phyloP scores from a whole-genome alignment of 768 basidiomycete genomes.

The Clitopilus passeckerianus region DNA sequence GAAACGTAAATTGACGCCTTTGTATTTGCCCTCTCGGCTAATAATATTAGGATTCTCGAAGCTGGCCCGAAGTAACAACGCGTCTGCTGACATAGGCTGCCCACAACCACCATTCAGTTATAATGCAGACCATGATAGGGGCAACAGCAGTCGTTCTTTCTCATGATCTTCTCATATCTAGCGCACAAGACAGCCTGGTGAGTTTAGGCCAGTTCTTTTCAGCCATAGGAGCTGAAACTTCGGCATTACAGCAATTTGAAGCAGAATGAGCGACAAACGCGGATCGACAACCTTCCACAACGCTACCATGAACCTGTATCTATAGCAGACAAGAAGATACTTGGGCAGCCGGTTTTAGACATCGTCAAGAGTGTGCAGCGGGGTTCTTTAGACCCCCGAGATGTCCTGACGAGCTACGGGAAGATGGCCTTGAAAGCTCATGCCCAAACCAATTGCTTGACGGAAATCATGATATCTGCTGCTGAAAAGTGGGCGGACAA shows the following conservation, averaged over 20 bases:
- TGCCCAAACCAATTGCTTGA: slow-evolving; percentile 53
- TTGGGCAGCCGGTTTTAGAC: neutral
- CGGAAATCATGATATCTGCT: slow-evolving; percentile 47
- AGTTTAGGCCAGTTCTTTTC: too few relatives aligned
- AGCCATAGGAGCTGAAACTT: neutral
- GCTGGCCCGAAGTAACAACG: neutral
- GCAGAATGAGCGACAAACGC: neutral
- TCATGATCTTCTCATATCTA: neutral
- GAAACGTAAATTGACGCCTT: too few relatives aligned
- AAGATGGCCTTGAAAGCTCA: slow-evolving; percentile 46
- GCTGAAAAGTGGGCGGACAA: slow-evolving; percentile 29
- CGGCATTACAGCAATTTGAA: neutral
- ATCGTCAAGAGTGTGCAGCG: neutral
- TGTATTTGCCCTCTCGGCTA: too few relatives aligned
- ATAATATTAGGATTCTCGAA: neutral
- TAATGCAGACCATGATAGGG: neutral
- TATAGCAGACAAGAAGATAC: neutral
- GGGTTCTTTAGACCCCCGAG: slow-evolving; percentile 4
- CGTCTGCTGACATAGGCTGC: neutral
- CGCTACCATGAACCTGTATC: slow-evolving; percentile 1
- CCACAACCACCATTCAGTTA: neutral
- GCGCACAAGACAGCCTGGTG: neutral
- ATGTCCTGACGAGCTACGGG: slow-evolving; percentile 38
- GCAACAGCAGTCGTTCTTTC: neutral
- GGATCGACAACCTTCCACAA: neutral